phyloP scores from a whole-genome alignment of 495 filamentous ascomycete genomes.

The Podospora didyma region DNA sequence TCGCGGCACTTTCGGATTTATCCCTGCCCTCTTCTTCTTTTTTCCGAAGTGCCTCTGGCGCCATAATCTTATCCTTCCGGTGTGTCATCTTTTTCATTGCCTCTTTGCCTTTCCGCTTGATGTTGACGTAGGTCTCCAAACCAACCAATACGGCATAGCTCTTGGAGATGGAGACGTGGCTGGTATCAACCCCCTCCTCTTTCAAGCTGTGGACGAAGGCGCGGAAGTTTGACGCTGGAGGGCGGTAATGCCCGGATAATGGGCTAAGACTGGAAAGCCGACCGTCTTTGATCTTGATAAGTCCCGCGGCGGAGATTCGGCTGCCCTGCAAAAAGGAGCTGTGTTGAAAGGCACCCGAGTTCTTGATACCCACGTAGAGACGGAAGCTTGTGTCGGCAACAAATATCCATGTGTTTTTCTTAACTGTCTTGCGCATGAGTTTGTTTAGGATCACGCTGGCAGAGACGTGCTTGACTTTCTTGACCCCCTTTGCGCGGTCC shows the following conservation, averaged over 20 bases:
- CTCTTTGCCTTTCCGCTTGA: slow-evolving; percentile 55
- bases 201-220: slow-evolving; percentile 71
- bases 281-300: slow-evolving; percentile 81
- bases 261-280: slow-evolving; percentile 54
- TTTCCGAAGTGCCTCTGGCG: slow-evolving; percentile 39
- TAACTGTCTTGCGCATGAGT: slow-evolving; percentile 63
- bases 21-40: slow-evolving; percentile 40
- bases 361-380: slow-evolving; percentile 88
- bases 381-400: slow-evolving; percentile 83
- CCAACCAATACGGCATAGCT: slow-evolving; percentile 80
- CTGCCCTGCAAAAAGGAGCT: slow-evolving; percentile 80
- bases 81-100: slow-evolving; percentile 31
- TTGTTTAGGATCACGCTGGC: slow-evolving; percentile 67
- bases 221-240: slow-evolving; percentile 72
- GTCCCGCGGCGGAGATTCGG: slow-evolving; percentile 75
- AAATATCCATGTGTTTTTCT: slow-evolving; percentile 87
- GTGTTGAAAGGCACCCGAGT: slow-evolving; percentile 85
- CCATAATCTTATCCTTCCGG: slow-evolving; percentile 33
- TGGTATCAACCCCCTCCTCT: slow-evolving; percentile 74
- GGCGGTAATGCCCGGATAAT: slow-evolving; percentile 81
- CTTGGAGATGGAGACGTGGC: slow-evolving; percentile 68
- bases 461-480: slow-evolving; percentile 55
- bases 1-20: slow-evolving; percentile 48
- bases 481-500: slow-evolving; percentile 51
- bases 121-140: slow-evolving; percentile 69